Conservation (phyloP, 305 asterid genomes). For the Solanum hybrid region DNA sequence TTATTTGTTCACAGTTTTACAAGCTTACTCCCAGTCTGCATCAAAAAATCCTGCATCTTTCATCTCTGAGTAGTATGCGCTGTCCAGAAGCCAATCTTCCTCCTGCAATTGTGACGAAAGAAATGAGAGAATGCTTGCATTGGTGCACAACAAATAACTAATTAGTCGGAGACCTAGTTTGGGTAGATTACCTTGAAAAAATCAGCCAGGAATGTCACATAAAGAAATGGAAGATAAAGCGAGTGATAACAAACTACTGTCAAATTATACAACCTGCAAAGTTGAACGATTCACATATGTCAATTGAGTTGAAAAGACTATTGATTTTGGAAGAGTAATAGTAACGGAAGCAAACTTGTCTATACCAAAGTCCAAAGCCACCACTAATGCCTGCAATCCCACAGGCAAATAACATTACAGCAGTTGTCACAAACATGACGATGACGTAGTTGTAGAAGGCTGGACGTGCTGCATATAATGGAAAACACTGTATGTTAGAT, state of each 20-base stretch:
- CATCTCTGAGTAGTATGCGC: slow-evolving; percentile 89
- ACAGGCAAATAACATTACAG: slow-evolving; percentile 40
- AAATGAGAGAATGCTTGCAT: not conserved
- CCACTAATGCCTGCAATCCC: slow-evolving; percentile 61
- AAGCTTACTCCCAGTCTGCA: slow-evolving; percentile 60
- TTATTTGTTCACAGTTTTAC: not conserved
- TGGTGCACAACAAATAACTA: not conserved
- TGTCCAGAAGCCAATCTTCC: slow-evolving; percentile 92
- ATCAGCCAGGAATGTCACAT: slow-evolving; percentile 56
- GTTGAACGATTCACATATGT: not conserved
- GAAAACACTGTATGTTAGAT: slow-evolving; percentile 1
- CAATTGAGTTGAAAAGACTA: not conserved
- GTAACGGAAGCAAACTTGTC: not conserved
- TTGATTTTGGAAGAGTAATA: not conserved
- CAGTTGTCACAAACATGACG: slow-evolving; percentile 51
- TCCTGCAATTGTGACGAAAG: slow-evolving; percentile 35
- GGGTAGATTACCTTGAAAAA: slow-evolving; percentile 58
- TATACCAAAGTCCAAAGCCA: slow-evolving; percentile 66
- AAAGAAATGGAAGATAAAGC: slow-evolving; percentile 65
- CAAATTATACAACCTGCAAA: slow-evolving; percentile 59
- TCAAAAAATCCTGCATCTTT: slow-evolving; percentile 90
- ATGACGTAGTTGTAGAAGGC: slow-evolving; percentile 80
- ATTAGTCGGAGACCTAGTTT: not conserved
- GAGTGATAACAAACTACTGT: slow-evolving; percentile 47
- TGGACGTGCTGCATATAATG: slow-evolving; percentile 56